These are phyloP conservation scores for Cordyceps cicadae DNA, from an alignment of 2,329 filamentous ascomycete genomes.

Conservation along the genomic window DNA sequence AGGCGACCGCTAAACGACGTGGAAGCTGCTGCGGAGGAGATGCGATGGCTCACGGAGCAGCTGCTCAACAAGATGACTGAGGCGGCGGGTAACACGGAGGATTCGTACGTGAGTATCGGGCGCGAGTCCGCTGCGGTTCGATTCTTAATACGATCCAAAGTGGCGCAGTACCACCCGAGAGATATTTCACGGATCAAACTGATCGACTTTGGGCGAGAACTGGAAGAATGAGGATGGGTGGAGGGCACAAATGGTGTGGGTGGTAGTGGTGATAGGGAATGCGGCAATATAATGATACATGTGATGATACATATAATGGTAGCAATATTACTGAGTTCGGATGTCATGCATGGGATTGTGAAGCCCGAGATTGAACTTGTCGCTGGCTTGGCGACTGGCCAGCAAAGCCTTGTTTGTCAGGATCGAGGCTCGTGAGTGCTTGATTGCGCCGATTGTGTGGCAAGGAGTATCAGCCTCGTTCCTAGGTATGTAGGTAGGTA, in stretches of 20 bases:
- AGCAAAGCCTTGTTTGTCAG: no score
- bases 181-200: conserved; percentile 52
- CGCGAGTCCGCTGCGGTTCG: conserved; percentile 55
- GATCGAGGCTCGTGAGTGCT: no score
- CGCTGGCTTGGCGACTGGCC: no score
- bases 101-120: conserved; percentile 49
- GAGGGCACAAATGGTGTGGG: not conserved
- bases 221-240: conserved; percentile 39
- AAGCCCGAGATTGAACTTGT: no score
- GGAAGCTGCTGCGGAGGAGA: conserved; percentile 44
- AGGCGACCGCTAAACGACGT: conserved; percentile 35
- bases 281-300: not conserved
- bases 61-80: conserved; percentile 51
- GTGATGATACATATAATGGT: not conserved
- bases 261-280: not conserved
- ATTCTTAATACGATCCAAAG: conserved; percentile 57
- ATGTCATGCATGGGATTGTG: no score
- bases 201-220: conserved; percentile 55
- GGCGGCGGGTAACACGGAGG: conserved; percentile 44
- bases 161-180: conserved; percentile 57
- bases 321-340: not conserved
- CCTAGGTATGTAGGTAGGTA: no score
- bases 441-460: no score
- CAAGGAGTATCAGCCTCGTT: no score
- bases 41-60: conserved; percentile 52